Percentiles rank a stretch among this genome's conserved stretches.
These are phyloP conservation scores for Fusarium sp. DNA, from an alignment of 2,329 filamentous ascomycete species.

Conservation along the genomic window DNA sequence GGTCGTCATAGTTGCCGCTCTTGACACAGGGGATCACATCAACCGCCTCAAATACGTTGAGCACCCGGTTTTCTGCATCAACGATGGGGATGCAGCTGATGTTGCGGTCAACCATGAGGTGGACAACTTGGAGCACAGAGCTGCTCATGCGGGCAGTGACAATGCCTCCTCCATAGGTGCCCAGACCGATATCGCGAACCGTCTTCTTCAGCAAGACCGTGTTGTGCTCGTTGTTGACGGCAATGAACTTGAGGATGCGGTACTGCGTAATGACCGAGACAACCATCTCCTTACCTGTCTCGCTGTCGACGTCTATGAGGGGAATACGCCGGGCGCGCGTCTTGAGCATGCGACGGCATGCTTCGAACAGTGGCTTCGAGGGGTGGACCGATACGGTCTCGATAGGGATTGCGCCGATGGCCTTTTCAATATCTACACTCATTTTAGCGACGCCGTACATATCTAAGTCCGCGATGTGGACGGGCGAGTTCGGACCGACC, in stretches of 20 bases:
- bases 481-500: constrained; percentile 63
- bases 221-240: constrained; percentile 88
- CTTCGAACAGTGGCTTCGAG: constrained; percentile 90
- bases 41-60: constrained; percentile 98
- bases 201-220: constrained; percentile 91
- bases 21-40: constrained; percentile 98
- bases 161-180: constrained; percentile 81
- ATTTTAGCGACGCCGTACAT: constrained; percentile 30
- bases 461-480: not conserved
- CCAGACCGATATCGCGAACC: constrained; percentile 84
- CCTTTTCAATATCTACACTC: constrained; percentile 86
- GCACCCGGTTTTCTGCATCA: constrained; percentile 79
- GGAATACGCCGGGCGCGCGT: constrained; percentile 94
- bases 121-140: constrained; percentile 93
- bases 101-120: constrained; percentile 90
- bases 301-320: constrained; percentile 91
- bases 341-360: constrained; percentile 92
- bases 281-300: constrained; percentile 91
- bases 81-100: constrained; percentile 96
- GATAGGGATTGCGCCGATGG: constrained; percentile 88
- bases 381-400: constrained; percentile 98
- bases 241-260: constrained; percentile 97
- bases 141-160: constrained; percentile 89
- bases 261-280: constrained; percentile 98
- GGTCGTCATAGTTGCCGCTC: constrained; percentile 90